Conservation (phyloP, 2,329 filamentous ascomycete genomes). For the Penicillium hesseltinei region DNA sequence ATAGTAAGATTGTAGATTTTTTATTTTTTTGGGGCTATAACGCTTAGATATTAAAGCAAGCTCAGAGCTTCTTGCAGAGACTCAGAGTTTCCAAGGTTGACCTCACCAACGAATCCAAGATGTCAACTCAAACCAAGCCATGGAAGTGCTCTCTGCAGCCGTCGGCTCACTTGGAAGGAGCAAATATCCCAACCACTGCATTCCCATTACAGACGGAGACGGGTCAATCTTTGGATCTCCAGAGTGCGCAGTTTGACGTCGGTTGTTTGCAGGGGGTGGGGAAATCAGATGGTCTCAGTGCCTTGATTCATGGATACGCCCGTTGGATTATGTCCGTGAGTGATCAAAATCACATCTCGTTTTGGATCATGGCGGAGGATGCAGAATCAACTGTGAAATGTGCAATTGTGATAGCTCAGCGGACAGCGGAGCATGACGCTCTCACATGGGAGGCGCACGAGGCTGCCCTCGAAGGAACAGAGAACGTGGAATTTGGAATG, state of each 20-base stretch:
- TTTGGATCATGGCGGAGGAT: neutral
- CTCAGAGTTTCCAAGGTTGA: neutral
- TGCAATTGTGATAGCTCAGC: neutral
- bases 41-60: neutral
- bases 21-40: neutral
- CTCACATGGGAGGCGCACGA: neutral
- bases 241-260: neutral
- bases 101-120: neutral
- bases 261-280: neutral
- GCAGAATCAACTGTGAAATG: neutral
- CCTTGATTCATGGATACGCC: neutral
- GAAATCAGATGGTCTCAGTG: neutral
- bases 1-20: neutral
- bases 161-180: neutral
- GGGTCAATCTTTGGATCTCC: neutral
- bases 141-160: constrained; percentile 1
- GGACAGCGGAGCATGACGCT: neutral
- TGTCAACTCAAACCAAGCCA: neutral
- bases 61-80: neutral
- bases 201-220: neutral
- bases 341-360: neutral
- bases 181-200: neutral
- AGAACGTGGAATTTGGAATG: neutral
- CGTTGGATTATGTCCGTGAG: constrained; percentile 2
- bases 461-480: neutral